Percentiles rank a stretch among this genome's conserved stretches.
Conservation (phyloP, 2,329 filamentous ascomycete species). For the Alternaria infectoria region DNA sequence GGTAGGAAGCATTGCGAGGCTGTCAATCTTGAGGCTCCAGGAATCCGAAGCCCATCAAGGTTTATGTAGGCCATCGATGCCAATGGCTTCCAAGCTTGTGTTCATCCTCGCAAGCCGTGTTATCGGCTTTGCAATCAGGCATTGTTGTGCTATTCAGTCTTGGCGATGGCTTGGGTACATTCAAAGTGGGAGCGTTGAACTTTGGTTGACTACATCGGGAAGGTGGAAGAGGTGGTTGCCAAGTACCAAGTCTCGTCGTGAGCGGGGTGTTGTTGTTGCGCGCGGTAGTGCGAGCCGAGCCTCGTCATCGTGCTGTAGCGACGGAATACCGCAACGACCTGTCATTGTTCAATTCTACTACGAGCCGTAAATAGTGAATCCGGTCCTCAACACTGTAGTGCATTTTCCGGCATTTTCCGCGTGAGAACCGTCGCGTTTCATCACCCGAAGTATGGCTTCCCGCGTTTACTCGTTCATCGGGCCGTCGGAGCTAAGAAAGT, state of each 20-base stretch:
- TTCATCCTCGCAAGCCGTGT: neutral
- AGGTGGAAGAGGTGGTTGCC: constrained; percentile 1
- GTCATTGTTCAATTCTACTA: neutral
- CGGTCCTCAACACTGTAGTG: neutral
- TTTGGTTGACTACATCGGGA: constrained; percentile 3
- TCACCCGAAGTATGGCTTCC: neutral
- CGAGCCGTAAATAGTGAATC: neutral
- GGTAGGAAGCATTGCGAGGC: constrained; percentile 6
- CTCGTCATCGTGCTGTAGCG: neutral
- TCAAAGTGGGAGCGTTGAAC: neutral
- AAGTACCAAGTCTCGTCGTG: constrained; percentile 4
- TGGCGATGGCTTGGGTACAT: constrained; percentile 1
- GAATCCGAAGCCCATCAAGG: neutral
- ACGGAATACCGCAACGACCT: neutral
- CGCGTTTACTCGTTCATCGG: neutral
- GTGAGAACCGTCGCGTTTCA: neutral
- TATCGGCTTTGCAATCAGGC: neutral
- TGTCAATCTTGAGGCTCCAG: neutral
- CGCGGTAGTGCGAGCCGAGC: constrained; percentile 1
- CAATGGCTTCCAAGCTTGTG: constrained; percentile 2
- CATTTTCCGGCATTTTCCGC: no score
- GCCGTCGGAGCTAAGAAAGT: neutral
- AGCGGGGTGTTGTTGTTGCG: constrained; percentile 4
- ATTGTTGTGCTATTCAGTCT: neutral
- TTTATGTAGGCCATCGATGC: constrained; percentile 6